Evolutionary conservation across 2,329 filamentous ascomycete genomes (phyloP).

Genomic region (Kalmusia sp.): DNA sequence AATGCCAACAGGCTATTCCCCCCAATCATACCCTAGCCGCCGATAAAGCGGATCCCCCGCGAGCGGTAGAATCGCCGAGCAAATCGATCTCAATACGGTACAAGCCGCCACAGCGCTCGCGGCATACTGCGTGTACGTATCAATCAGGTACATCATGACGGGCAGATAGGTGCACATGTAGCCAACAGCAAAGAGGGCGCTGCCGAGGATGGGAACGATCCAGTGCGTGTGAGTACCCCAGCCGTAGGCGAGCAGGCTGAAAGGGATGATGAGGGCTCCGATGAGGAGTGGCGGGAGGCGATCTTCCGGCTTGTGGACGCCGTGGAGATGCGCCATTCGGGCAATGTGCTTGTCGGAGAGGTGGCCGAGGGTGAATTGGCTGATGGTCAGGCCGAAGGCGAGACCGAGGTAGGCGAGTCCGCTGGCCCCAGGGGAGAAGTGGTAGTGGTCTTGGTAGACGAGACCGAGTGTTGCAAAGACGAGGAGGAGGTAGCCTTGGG

Average conservation of each 20-base stretch:
- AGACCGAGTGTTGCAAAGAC: neutral
- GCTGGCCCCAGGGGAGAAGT: neutral
- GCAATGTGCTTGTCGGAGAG: neutral
- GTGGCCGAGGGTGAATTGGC: slow-evolving; percentile 4
- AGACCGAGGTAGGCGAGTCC: slow-evolving; percentile 8
- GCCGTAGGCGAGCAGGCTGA: slow-evolving; percentile 7
- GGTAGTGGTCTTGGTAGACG: slow-evolving; percentile 3
- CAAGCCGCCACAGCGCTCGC: slow-evolving; percentile 46
- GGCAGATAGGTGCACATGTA: slow-evolving; percentile 10
- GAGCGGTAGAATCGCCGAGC: slow-evolving; percentile 4
- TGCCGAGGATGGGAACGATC: slow-evolving; percentile 9
- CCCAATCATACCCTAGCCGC: slow-evolving; percentile 6
- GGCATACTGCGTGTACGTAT: slow-evolving; percentile 46
- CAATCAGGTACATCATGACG: slow-evolving; percentile 46
- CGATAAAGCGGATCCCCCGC: slow-evolving; percentile 2
- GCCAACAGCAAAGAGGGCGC: slow-evolving; percentile 4
- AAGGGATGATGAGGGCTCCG: slow-evolving; percentile 5
- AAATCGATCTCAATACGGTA: slow-evolving; percentile 42
- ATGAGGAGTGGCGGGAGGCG: slow-evolving; percentile 8
- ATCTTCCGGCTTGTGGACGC: slow-evolving; percentile 7
- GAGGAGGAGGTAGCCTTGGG: slow-evolving; percentile 4
- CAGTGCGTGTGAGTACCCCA: slow-evolving; percentile 21
- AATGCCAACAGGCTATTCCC: slow-evolving; percentile 8
- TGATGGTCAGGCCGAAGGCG: neutral
- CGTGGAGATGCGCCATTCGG: neutral